phyloP scores from a whole-genome alignment of 352 stramenopile species.

The Phytophthora pistaciae region DNA sequence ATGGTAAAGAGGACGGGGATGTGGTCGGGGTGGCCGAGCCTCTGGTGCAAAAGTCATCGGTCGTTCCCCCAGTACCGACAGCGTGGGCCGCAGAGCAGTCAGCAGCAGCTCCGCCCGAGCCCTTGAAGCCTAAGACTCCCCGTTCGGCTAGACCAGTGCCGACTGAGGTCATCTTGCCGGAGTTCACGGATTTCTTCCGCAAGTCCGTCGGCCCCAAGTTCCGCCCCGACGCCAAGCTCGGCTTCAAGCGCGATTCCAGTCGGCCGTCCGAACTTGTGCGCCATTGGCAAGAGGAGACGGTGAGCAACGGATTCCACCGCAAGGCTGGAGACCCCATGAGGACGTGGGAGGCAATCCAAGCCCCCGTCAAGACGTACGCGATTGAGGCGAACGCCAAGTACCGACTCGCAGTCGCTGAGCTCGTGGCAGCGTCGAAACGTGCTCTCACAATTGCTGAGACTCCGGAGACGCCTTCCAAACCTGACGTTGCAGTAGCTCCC shows the following conservation, averaged over 20 bases:
- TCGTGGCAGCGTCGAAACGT: constrained; percentile 49
- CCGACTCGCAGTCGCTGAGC: constrained; percentile 53
- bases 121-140: constrained; percentile 4
- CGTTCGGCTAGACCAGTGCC: constrained; percentile 13
- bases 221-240: constrained; percentile 58
- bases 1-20: constrained; percentile 29
- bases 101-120: constrained; percentile 3
- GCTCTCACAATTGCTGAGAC: constrained; percentile 27
- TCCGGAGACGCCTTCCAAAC: constrained; percentile 16
- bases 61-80: constrained; percentile 8
- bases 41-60: constrained; percentile 25
- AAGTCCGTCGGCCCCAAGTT: constrained; percentile 58
- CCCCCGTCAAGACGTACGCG: constrained; percentile 75
- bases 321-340: constrained; percentile 57
- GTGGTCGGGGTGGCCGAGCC: constrained; percentile 11
- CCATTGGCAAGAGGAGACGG: constrained; percentile 66
- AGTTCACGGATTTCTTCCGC: constrained; percentile 79
- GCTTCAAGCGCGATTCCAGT: constrained; percentile 62
- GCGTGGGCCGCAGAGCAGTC: constrained; percentile 13
- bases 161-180: constrained; percentile 54
- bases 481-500: neutral
- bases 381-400: constrained; percentile 81
- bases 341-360: constrained; percentile 80
- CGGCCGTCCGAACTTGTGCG: constrained; percentile 61
- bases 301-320: constrained; percentile 52